These are phyloP conservation scores for Solanum piurae DNA, from an alignment of 257 asterid genomes.

Conservation along the genomic window DNA sequence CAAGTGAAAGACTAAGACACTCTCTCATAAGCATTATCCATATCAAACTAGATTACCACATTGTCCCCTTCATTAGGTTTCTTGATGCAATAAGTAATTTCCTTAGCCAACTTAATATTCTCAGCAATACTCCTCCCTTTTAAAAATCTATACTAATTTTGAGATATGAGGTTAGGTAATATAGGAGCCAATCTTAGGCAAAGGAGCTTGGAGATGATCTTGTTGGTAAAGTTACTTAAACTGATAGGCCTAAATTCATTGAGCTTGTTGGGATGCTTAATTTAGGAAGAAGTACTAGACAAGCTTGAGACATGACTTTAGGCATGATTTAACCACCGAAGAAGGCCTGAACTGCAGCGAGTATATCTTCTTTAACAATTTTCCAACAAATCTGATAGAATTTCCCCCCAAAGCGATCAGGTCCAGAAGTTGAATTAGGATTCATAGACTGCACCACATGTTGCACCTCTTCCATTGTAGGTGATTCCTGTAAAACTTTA, in stretches of 20 bases:
- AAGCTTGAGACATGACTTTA: not conserved
- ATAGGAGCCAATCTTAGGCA: no score
- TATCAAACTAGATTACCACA: not conserved
- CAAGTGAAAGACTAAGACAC: no score
- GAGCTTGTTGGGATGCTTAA: not conserved
- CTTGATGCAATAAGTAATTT: no score
- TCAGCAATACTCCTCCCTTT: not conserved
- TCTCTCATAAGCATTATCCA: no score
- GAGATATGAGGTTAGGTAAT: not conserved
- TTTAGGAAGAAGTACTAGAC: not conserved
- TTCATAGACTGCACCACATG: no score
- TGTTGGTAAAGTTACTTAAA: not conserved
- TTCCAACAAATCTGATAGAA: not conserved
- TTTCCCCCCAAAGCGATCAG: not conserved
- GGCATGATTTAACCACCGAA: not conserved
- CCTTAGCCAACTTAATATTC: not conserved
- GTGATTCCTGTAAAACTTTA: no score
- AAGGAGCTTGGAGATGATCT: not conserved
- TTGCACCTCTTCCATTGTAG: no score
- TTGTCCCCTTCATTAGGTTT: not conserved
- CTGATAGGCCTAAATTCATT: not conserved
- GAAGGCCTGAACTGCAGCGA: not conserved
- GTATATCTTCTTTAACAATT: not conserved
- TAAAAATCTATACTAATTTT: no score
- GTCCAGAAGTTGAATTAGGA: no score